Evolutionary conservation across 371 early-diverging fungal genomes (phyloP).

Genomic region (Rhizopus sp.): DNA sequence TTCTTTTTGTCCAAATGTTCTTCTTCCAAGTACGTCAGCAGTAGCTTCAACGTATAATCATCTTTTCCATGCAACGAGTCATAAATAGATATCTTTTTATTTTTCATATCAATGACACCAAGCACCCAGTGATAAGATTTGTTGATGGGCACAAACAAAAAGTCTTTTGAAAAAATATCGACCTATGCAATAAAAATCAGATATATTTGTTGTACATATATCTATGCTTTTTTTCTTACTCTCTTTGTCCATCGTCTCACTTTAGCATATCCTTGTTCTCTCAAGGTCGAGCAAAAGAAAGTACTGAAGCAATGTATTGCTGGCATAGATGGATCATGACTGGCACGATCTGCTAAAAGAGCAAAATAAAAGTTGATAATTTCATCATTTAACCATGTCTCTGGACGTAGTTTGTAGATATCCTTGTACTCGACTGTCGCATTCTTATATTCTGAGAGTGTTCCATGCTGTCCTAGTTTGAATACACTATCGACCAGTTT

Average conservation of each 20-base stretch:
- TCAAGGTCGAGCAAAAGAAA: conserved; percentile 81
- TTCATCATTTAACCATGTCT: conserved; percentile 92
- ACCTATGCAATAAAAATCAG: conserved; percentile 36
- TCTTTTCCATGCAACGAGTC: conserved; percentile 83
- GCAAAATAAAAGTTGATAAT: conserved; percentile 90
- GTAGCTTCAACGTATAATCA: conserved; percentile 48
- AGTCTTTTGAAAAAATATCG: conserved; percentile 80
- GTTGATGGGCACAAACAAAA: conserved; percentile 89
- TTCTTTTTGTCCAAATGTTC: conserved; percentile 81
- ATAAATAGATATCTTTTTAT: conserved; percentile 76
- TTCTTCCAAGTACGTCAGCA: conserved; percentile 67
- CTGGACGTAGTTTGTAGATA: conserved; percentile 69
- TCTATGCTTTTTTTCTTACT: conserved; percentile 32
- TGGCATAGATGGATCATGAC: conserved; percentile 39
- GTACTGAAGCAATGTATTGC: conserved; percentile 84
- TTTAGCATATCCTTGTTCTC: conserved; percentile 69
- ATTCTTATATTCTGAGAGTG: conserved; percentile 61
- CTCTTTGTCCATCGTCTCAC: conserved; percentile 86
- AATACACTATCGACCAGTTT: conserved; percentile 28
- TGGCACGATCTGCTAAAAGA: conserved; percentile 70
- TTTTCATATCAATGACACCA: conserved; percentile 74
- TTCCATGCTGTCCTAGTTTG: conserved; percentile 29
- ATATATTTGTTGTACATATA: background rate
- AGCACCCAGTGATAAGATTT: conserved; percentile 89
- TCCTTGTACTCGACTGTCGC: conserved; percentile 61